Evolutionary conservation across 805 yeast species (phyloP).

Genomic region (Kurtzmaniella cleridarum): DNA sequence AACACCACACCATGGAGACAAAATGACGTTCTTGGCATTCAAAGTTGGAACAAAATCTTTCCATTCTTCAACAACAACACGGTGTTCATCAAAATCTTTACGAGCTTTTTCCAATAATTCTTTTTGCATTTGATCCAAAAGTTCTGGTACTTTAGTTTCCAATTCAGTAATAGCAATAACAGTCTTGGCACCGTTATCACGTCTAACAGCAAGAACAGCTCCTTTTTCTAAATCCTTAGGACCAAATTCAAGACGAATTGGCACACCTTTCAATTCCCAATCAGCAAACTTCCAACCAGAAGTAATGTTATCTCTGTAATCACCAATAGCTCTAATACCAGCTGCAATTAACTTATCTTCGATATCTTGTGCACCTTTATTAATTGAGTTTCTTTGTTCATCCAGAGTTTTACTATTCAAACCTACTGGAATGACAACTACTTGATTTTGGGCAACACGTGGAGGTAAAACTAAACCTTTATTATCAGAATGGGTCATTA

Average conservation of each 20-base stretch:
- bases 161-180: slow-evolving; percentile 61
- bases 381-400: slow-evolving; percentile 67
- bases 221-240: slow-evolving; percentile 86
- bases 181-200: slow-evolving; percentile 80
- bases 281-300: slow-evolving; percentile 99
- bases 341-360: slow-evolving; percentile 55
- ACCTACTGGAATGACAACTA: slow-evolving; percentile 92
- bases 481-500: slow-evolving; percentile 97
- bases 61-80: slow-evolving; percentile 79
- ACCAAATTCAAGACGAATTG: slow-evolving; percentile 90
- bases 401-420: slow-evolving; percentile 79
- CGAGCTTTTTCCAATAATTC: slow-evolving; percentile 77
- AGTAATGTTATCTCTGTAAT: slow-evolving; percentile 88
- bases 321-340: slow-evolving; percentile 75
- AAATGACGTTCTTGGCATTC: slow-evolving; percentile 83
- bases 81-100: slow-evolving; percentile 75
- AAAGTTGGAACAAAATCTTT: slow-evolving; percentile 88
- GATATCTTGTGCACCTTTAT: slow-evolving; percentile 62
- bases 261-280: slow-evolving; percentile 94
- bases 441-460: slow-evolving; percentile 89
- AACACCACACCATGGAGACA: slow-evolving; percentile 97
- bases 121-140: slow-evolving; percentile 76
- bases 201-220: slow-evolving; percentile 84
- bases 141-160: slow-evolving; percentile 61
- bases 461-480: slow-evolving; percentile 98